A percentile compares a stretch with the other conserved stretches of the same genome.
phyloP scores from a whole-genome alignment of 2,329 filamentous ascomycete species.

The Arthroderma uncinatum region DNA sequence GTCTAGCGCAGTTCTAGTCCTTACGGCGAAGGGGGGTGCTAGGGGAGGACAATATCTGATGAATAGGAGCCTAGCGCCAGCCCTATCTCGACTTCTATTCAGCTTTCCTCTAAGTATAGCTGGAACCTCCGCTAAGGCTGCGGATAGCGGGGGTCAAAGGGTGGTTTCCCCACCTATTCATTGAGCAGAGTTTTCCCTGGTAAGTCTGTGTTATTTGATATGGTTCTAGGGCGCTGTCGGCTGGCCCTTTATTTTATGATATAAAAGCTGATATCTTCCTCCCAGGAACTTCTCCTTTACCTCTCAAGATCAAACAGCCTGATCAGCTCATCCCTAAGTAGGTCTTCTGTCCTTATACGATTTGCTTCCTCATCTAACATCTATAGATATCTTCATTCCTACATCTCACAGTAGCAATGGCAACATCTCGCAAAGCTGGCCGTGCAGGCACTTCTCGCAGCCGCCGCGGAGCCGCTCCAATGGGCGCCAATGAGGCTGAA shows the following conservation, averaged over 20 bases:
- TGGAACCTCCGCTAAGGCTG: too few relatives aligned
- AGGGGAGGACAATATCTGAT: too few relatives aligned
- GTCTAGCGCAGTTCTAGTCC: too few relatives aligned
- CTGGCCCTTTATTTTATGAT: neutral
- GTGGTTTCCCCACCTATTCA: neutral
- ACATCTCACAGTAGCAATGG: neutral
- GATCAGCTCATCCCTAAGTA: neutral
- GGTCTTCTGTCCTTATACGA: neutral
- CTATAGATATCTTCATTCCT: neutral
- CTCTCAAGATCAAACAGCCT: neutral
- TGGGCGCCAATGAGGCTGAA: slow-evolving; percentile 10
- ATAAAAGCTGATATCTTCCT: neutral
- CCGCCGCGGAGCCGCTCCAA: neutral
- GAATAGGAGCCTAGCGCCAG: too few relatives aligned
- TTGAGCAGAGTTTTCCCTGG: neutral
- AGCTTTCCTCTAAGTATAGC: too few relatives aligned
- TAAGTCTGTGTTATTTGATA: neutral
- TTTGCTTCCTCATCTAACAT: neutral
- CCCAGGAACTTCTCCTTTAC: neutral
- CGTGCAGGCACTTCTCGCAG: neutral
- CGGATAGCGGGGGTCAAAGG: too few relatives aligned
- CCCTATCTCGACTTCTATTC: too few relatives aligned
- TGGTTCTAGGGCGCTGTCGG: neutral
- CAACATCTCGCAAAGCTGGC: neutral
- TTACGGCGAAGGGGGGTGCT: too few relatives aligned